Percentiles rank a stretch among this genome's conserved stretches.
phyloP scores from a whole-genome alignment of 1,284 basidiomycete species.

The Schizophyllum amplum region DNA sequence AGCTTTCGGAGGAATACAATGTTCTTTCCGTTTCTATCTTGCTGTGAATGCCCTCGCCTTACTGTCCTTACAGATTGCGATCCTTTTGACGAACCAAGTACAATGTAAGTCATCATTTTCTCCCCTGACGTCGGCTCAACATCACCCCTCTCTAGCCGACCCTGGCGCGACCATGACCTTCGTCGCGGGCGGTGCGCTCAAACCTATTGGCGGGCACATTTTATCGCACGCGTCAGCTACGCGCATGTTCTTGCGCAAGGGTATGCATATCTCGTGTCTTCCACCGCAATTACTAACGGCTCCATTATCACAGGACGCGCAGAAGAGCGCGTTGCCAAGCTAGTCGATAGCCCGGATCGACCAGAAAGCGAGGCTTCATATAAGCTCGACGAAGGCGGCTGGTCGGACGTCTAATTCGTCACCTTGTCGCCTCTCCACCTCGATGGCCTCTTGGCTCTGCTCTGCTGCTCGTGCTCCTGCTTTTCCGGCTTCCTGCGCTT shows the following conservation, averaged over 20 bases:
- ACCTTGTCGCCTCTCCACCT: background rate
- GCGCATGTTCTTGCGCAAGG: constrained; percentile 81
- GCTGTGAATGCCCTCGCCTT: constrained; percentile 9
- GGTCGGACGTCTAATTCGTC: constrained; percentile 57
- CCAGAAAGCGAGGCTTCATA: constrained; percentile 91
- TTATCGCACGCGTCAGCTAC: constrained; percentile 83
- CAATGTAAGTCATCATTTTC: constrained; percentile 46
- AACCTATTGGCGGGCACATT: constrained; percentile 84
- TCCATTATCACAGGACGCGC: constrained; percentile 56
- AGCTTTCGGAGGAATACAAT: constrained; percentile 87
- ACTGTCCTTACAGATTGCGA: constrained; percentile 54
- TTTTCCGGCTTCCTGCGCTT: too few relatives aligned
- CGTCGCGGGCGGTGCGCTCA: constrained; percentile 80
- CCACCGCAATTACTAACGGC: background rate
- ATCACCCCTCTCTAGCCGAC: constrained; percentile 49
- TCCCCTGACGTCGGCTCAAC: constrained; percentile 1
- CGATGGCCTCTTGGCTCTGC: constrained; percentile 3
- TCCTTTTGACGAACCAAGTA: constrained; percentile 89
- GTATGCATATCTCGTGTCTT: constrained; percentile 26
- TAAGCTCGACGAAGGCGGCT: constrained; percentile 81
- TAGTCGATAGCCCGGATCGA: constrained; percentile 88
- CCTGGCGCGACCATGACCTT: constrained; percentile 94
- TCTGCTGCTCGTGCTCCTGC: background rate
- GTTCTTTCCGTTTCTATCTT: constrained; percentile 27
- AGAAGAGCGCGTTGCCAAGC: constrained; percentile 92